These are phyloP conservation scores for Gastrolobium bilobum DNA, from an alignment of 306 rosid genomes.

Conservation along the genomic window DNA sequence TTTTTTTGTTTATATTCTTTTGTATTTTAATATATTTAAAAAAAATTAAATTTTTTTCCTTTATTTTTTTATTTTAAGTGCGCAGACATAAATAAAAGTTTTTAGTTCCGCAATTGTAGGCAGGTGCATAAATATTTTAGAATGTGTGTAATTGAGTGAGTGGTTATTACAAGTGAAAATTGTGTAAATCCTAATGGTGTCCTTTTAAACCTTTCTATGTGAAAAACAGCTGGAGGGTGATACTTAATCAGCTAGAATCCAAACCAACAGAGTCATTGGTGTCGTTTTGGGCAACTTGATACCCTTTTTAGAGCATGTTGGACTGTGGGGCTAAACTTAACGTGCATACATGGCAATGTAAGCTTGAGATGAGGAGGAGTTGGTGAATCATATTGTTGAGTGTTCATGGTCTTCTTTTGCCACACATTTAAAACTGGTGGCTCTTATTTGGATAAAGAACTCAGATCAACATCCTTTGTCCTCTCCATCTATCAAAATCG, in stretches of 20 bases:
- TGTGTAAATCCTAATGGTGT: too few species aligned
- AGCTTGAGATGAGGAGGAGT: background rate
- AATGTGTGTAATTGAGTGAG: too few species aligned
- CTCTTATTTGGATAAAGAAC: conserved; percentile 16
- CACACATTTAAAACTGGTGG: conserved; percentile 21
- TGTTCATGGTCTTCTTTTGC: background rate
- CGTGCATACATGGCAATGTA: background rate
- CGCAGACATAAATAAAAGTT: too few species aligned
- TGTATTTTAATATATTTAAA: too few species aligned
- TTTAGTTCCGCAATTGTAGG: too few species aligned
- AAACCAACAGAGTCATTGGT: conserved; percentile 1
- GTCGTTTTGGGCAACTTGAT: conserved; percentile 22
- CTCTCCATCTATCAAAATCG: conserved; percentile 14
- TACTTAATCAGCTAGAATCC: conserved; percentile 8
- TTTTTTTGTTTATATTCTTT: too few species aligned
- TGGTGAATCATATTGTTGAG: background rate
- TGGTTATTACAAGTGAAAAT: too few species aligned
- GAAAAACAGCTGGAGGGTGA: background rate
- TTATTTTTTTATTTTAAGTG: too few species aligned
- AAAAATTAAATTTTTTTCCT: too few species aligned
- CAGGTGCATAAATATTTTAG: too few species aligned
- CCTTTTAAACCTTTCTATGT: background rate
- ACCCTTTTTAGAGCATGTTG: conserved; percentile 11
- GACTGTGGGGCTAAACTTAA: conserved; percentile 33
- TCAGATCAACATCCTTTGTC: background rate